Evolutionary conservation across 106 monocot species (phyloP), one percentile per base, ranked within the genome.

Genomic region (Triglochin maritima): DNA sequence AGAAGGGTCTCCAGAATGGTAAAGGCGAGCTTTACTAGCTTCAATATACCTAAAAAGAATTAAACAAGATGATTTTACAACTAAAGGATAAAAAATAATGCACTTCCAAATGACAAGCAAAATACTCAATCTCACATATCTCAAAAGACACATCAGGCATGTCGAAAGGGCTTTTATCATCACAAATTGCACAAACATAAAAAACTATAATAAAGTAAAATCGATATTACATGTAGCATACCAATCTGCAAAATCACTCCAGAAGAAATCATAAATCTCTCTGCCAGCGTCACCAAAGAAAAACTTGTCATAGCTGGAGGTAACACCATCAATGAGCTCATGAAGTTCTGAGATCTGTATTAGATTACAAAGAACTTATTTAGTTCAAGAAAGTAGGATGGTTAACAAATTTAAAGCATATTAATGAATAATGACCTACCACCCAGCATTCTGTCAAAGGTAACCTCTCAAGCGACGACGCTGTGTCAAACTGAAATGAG

Each of bases 201-300:
- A 13, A 63, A 44, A 47, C 12, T 47, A 10, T 47, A 12, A 13
- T 14, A 29, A 29, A 29, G 29, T 29, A 29, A 29, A 29, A 29
- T 29, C 29, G 1, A 29, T 29, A 29, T 1, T 29, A 29, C 29
- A 29, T 1, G 29, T 29, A 0, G 29, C 43, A 47, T 63, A 66
- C 65, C 65, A 66, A 17, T 66, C 65, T 84, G 91, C 96, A 82
- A 96, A 96, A 71, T 88, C 87, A 63, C 80, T 85, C 96, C 96
- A 96, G 66, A 96, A 96, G 60, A 91, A 96, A 82, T 88, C 86
- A 77, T 96, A 96, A 55, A 90, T 79, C 76, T 86, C 96, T 81
- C 96, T 87, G 73, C 83, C 96, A 77, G 91, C 96, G 80, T 96
- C 96, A 49, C 85, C 83, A 66, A 91, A 96, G 78, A 88, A 96